A percentile compares a stretch with the other conserved stretches of the same genome.
These are phyloP conservation scores for Fusarium metavorans DNA, from an alignment of 2,329 filamentous ascomycete genomes.

Conservation along the genomic window DNA sequence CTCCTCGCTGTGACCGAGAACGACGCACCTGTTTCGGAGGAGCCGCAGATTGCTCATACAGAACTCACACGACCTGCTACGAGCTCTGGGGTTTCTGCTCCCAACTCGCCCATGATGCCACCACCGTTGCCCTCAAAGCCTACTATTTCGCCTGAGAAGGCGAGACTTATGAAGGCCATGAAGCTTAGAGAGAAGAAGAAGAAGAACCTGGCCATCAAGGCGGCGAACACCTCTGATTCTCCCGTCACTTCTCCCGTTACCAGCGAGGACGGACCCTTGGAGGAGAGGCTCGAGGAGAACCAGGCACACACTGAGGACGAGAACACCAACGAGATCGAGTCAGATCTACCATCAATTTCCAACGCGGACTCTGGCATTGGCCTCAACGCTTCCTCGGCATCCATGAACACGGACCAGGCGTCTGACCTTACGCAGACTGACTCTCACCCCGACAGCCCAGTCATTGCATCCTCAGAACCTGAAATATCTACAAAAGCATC, in stretches of 20 bases:
- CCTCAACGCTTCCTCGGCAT: slow-evolving; percentile 58
- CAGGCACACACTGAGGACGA: slow-evolving; percentile 40
- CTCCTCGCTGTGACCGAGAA: slow-evolving; percentile 53
- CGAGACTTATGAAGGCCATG: slow-evolving; percentile 92
- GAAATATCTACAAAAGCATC: slow-evolving; percentile 73
- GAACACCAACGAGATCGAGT: slow-evolving; percentile 34
- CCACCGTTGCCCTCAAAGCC: slow-evolving; percentile 58
- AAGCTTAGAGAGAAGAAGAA: slow-evolving; percentile 87
- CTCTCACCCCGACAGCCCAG: slow-evolving; percentile 69
- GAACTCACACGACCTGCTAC: slow-evolving; percentile 54
- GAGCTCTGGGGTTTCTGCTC: slow-evolving; percentile 60
- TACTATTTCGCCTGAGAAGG: slow-evolving; percentile 86
- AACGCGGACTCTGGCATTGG: slow-evolving; percentile 69
- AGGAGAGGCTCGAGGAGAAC: slow-evolving; percentile 38
- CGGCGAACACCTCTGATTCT: slow-evolving; percentile 34
- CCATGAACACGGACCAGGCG: slow-evolving; percentile 58
- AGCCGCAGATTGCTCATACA: slow-evolving; percentile 37
- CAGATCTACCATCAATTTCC: slow-evolving; percentile 49
- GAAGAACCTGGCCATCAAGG: slow-evolving; percentile 47
- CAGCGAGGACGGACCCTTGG: slow-evolving; percentile 37
- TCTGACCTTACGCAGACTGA: slow-evolving; percentile 64
- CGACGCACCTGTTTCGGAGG: slow-evolving; percentile 52
- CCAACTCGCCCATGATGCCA: slow-evolving; percentile 51
- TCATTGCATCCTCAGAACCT: slow-evolving; percentile 65
- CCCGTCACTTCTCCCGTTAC: slow-evolving; percentile 30